phyloP scores from a whole-genome alignment of 2,329 filamentous ascomycete genomes.

The Fulvia fulva region DNA sequence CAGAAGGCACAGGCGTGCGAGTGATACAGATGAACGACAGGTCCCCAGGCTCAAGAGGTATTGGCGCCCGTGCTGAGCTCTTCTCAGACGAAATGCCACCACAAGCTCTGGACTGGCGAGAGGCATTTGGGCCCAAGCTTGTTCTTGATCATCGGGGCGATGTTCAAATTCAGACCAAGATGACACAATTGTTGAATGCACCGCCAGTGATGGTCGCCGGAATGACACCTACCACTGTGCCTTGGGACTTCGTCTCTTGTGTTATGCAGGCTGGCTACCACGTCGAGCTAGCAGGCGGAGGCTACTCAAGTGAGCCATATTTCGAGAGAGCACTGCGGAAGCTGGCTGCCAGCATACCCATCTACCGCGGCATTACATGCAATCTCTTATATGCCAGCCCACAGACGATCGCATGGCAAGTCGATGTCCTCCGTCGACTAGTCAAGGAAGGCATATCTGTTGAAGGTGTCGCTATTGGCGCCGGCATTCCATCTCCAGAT shows the following conservation, averaged over 20 bases:
- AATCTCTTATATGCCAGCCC: constrained; percentile 89
- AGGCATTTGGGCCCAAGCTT: constrained; percentile 75
- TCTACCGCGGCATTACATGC: constrained; percentile 79
- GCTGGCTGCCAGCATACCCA: constrained; percentile 74
- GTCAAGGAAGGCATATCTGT: constrained; percentile 80
- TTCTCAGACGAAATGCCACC: neutral
- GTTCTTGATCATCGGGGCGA: constrained; percentile 80
- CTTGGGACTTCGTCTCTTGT: constrained; percentile 81
- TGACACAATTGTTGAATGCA: constrained; percentile 75
- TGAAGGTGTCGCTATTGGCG: constrained; percentile 85
- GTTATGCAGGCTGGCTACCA: constrained; percentile 90
- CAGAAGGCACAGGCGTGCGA: neutral
- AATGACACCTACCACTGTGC: constrained; percentile 83
- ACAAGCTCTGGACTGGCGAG: neutral
- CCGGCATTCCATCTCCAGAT: constrained; percentile 84
- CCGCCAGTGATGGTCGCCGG: constrained; percentile 82
- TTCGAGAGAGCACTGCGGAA: constrained; percentile 77
- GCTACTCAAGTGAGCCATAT: constrained; percentile 72
- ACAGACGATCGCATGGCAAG: constrained; percentile 82
- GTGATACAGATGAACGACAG: neutral
- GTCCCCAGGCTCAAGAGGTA: neutral
- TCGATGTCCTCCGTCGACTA: constrained; percentile 71
- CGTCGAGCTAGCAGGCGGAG: constrained; percentile 78
- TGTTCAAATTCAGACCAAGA: constrained; percentile 89
- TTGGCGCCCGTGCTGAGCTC: neutral